Percentiles rank a stretch among this genome's conserved stretches.
phyloP scores from a whole-genome alignment of 768 basidiomycete genomes.

The Gymnopilus dilepis region DNA sequence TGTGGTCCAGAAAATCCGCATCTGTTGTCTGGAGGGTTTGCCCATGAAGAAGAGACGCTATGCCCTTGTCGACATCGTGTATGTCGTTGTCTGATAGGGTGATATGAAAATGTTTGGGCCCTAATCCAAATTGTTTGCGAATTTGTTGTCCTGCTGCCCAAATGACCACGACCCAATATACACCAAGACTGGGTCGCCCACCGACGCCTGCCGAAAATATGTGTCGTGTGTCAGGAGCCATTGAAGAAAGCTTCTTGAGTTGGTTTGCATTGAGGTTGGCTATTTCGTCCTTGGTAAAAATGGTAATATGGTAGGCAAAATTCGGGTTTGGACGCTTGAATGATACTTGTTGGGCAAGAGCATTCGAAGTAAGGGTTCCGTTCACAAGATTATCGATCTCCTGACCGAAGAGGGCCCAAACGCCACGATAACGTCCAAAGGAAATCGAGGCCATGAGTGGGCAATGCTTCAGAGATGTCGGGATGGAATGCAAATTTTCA shows the following conservation, averaged over 20 bases:
- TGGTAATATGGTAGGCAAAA: conserved; percentile 44
- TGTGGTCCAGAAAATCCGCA: conserved; percentile 18
- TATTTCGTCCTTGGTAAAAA: conserved; percentile 47
- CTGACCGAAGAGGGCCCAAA: conserved; percentile 19
- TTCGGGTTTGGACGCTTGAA: conserved; percentile 1
- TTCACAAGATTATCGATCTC: not conserved
- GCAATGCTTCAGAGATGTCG: too few species aligned
- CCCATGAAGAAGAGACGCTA: conserved; percentile 45
- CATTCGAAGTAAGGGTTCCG: not conserved
- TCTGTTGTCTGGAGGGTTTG: not conserved
- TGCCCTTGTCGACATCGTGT: conserved; percentile 52
- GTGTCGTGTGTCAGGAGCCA: conserved; percentile 32
- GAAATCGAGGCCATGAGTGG: not conserved
- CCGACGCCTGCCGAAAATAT: conserved; percentile 48
- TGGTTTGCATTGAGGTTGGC: conserved; percentile 29
- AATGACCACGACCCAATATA: conserved; percentile 56
- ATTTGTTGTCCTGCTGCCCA: conserved; percentile 59
- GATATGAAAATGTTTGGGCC: conserved; percentile 61
- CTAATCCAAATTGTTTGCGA: conserved; percentile 52
- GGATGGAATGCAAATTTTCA: too few species aligned
- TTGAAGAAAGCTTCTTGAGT: conserved; percentile 25
- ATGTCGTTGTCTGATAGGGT: conserved; percentile 48
- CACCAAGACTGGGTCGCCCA: conserved; percentile 33
- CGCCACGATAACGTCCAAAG: conserved; percentile 18
- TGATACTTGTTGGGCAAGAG: not conserved